phyloP scores from a whole-genome alignment of 2,329 filamentous ascomycete genomes.

The Cercospora janseana region DNA sequence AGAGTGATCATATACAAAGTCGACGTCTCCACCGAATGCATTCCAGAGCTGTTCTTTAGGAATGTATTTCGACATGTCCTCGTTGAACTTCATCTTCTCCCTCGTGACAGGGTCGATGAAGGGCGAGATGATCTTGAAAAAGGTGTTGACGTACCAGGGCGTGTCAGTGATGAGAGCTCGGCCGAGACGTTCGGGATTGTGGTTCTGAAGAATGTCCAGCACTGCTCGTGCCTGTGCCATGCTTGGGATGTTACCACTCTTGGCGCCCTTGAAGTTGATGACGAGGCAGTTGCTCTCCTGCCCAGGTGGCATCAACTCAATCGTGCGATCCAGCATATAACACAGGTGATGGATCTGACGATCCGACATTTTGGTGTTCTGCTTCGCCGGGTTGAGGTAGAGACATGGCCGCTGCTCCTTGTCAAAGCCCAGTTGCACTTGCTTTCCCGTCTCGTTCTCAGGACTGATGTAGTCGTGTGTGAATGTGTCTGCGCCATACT shows the following conservation, averaged over 20 bases:
- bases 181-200: conserved; percentile 91
- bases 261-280: conserved; percentile 85
- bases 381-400: conserved; percentile 83
- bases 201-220: conserved; percentile 87
- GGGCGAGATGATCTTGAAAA: conserved; percentile 93
- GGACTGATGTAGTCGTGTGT: conserved; percentile 84
- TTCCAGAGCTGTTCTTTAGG: conserved; percentile 80
- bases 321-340: conserved; percentile 88
- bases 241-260: conserved; percentile 71
- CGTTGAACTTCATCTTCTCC: conserved; percentile 97
- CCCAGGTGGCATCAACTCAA: conserved; percentile 81
- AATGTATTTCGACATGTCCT: conserved; percentile 79
- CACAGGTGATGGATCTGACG: conserved; percentile 91
- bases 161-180: conserved; percentile 87
- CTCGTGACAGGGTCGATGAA: conserved; percentile 95
- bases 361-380: conserved; percentile 86
- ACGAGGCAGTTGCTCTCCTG: conserved; percentile 84
- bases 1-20: conserved; percentile 88
- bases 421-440: conserved; percentile 85
- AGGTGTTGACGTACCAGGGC: conserved; percentile 85
- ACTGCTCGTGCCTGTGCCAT: conserved; percentile 76
- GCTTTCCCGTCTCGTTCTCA: conserved; percentile 96
- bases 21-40: conserved; percentile 71
- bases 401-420: conserved; percentile 80
- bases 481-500: conserved; percentile 78